Evolutionary conservation across 106 monocot species (phyloP), one percentile per base, ranked within the genome.

Genomic region (Phalaenopsis equestris): DNA sequence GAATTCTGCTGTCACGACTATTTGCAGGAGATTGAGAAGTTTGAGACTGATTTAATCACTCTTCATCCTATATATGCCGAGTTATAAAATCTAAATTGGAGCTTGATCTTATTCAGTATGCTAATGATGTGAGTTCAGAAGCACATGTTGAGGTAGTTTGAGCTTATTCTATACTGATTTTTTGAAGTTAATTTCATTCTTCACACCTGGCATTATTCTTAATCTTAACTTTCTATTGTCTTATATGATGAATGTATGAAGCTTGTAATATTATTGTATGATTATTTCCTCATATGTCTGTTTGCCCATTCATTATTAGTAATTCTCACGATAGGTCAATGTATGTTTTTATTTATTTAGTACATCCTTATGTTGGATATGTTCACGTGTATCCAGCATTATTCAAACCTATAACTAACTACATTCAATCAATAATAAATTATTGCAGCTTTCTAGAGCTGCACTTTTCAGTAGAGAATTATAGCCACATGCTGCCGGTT

Each of bases 61-160:
- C 84, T 98, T 42, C 98, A 98, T 87, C 98, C 94, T 72, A 82
- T 98, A 81, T 85, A 82, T 98, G 94, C 52, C 94, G 98, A 46
- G 80, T 94, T 79, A 57, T 84, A 58, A 98, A 98, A 79, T 91
- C 98, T 83, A 86, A 90, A 16, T 73, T 89, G 92, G 98, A 98
- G 77, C 86, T 98, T 86, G 83, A 72, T 46, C 81, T 98, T 55
- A 94, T 98, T 52, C 98, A 94, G 64, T 98, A 91, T 89, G 98
- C 98, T 73, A 98, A 98, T 89, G 89, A 98, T 64, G 85, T 98
- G 73, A 98, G 98, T 79, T 98, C 98, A 57, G 92, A 92, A 84
- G 98, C 98, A 43, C 98, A 98, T 84, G 77, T 98, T 73, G 83
- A 98, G 92, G 98, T 98, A 98, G 76, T 45, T 65, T 46, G 19